These are phyloP conservation scores for Taxillus chinensis DNA, from an alignment of 164 flowering plant genomes.

Conservation along the genomic window DNA sequence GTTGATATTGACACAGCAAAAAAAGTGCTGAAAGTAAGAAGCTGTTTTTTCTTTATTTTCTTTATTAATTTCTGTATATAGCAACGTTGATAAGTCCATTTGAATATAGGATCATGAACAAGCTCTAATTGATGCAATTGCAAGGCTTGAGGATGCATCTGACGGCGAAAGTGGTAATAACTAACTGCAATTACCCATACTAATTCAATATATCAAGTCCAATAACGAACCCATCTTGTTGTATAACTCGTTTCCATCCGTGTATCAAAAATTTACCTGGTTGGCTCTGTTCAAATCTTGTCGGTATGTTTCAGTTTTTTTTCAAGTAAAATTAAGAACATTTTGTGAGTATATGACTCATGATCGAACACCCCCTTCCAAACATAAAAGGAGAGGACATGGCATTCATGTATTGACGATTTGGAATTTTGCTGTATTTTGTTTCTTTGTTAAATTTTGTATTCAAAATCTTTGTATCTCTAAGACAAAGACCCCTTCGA, in stretches of 20 bases:
- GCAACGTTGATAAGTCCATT: background rate
- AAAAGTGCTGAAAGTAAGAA: constrained; percentile 49
- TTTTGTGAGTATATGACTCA: too few species aligned
- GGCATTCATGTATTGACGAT: too few species aligned
- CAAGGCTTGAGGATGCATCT: constrained; percentile 42
- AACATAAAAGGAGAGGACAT: too few species aligned
- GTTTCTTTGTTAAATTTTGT: too few species aligned
- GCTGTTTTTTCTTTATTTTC: background rate
- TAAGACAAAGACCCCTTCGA: too few species aligned
- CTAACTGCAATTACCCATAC: constrained; percentile 13
- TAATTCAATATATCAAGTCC: background rate
- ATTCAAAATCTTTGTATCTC: too few species aligned
- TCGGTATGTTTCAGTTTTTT: background rate
- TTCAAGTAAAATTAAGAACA: too few species aligned
- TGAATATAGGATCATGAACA: constrained; percentile 38
- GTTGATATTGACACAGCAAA: constrained; percentile 52
- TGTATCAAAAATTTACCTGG: constrained; percentile 7
- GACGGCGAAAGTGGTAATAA: constrained; percentile 55
- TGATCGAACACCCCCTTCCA: too few species aligned
- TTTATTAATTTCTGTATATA: background rate
- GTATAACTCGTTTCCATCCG: constrained; percentile 9
- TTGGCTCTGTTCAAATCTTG: constrained; percentile 10
- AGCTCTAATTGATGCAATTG: constrained; percentile 35
- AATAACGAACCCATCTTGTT: constrained; percentile 8
- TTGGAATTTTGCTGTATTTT: too few species aligned